Conservation (phyloP, 2,329 filamentous ascomycete species). For the Cercospora sp. region DNA sequence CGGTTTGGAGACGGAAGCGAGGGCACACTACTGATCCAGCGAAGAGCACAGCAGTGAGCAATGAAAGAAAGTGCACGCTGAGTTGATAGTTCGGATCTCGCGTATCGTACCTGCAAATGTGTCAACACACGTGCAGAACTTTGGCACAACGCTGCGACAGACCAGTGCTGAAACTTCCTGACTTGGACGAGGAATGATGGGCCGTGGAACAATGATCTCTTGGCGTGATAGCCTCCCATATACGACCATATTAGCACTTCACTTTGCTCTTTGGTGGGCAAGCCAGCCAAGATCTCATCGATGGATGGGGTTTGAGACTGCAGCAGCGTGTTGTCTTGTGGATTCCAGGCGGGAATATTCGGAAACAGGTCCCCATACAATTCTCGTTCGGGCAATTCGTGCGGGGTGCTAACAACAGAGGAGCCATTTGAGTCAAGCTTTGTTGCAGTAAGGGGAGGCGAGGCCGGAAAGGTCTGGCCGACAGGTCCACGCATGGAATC, state of each 20-base stretch:
- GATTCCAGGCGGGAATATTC: constrained; percentile 27
- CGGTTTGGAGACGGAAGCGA: constrained; percentile 21
- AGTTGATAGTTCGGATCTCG: constrained; percentile 25
- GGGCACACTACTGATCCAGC: constrained; percentile 31
- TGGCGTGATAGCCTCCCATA: constrained; percentile 29
- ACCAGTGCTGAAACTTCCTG: constrained; percentile 26
- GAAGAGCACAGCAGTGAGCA: constrained; percentile 28
- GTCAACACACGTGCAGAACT: background rate
- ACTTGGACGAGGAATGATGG: constrained; percentile 24
- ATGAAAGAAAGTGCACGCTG: constrained; percentile 26
- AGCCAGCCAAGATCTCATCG: constrained; percentile 23
- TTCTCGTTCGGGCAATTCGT: constrained; percentile 21
- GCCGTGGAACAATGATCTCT: constrained; percentile 24
- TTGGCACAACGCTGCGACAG: background rate
- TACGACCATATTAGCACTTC: constrained; percentile 29
- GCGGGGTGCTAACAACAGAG: constrained; percentile 13
- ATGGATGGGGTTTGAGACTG: constrained; percentile 21
- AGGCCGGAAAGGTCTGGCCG: constrained; percentile 23
- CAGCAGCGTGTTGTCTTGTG: constrained; percentile 22
- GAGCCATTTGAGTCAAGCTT: constrained; percentile 14
- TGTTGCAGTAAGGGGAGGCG: constrained; percentile 21
- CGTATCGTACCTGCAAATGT: constrained; percentile 19
- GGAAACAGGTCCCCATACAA: constrained; percentile 27
- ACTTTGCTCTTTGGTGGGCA: constrained; percentile 25
- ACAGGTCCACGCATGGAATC: constrained; percentile 18